Conservation (phyloP, 1,284 basidiomycete species). For the Malassezia japonica region DNA sequence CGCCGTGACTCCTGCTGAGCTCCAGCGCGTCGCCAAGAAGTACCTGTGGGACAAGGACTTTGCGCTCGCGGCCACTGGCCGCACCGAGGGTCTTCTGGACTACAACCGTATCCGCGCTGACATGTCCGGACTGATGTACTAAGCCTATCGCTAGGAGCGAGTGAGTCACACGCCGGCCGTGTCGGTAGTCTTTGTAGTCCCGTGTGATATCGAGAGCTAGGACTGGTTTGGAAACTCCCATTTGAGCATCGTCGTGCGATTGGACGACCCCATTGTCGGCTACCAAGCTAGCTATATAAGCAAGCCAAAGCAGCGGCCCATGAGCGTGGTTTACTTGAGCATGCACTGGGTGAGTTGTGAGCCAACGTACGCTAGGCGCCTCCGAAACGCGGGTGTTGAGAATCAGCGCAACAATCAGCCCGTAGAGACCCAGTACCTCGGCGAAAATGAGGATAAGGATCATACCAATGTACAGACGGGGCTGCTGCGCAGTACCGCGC, state of each 20-base stretch:
- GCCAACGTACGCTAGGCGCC: conserved; percentile 14
- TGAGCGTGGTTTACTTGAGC: conserved; percentile 27
- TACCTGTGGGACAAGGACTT: conserved; percentile 89
- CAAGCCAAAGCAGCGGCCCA: too few species aligned
- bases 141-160: too few species aligned
- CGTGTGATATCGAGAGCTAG: not conserved
- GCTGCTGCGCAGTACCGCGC: conserved; percentile 58
- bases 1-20: conserved; percentile 75
- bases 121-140: conserved; percentile 48
- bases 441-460: conserved; percentile 68
- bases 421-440: conserved; percentile 80
- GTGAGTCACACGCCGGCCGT: not conserved
- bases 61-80: conserved; percentile 55
- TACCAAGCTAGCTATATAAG: too few species aligned
- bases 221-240: not conserved
- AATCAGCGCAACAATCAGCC: conserved; percentile 79
- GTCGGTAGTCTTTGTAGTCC: not conserved
- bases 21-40: conserved; percentile 87
- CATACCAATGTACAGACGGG: conserved; percentile 79
- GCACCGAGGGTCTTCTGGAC: conserved; percentile 68
- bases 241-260: too few species aligned
- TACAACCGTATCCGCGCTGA: conserved; percentile 50
- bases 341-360: conserved; percentile 13
- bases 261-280: too few species aligned
- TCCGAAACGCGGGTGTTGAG: conserved; percentile 58